Base-by-base conservation (phyloP, 2,329 filamentous ascomycete genomes). In the Huntiella omanensis region DNA sequence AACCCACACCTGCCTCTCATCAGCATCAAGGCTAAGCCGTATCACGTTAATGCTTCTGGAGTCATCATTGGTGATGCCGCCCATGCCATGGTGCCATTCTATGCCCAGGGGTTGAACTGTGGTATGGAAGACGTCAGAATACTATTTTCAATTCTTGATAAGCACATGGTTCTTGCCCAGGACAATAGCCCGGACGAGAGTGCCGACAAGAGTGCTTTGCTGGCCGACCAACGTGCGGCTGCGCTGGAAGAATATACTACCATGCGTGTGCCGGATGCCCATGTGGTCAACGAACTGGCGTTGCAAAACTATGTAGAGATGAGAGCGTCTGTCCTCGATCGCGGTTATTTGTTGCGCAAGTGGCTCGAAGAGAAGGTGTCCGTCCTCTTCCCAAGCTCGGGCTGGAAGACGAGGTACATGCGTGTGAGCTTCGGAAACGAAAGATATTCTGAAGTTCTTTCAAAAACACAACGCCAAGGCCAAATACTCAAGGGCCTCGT, bases 71-170 rank as follows among this genome's bases (percentile, higher is more conserved):
- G 91, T 49, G 91, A 98, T 58, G 86, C 91, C 5, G 87, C 91
- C 0, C 91, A 98, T 59, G 91, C 92, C 48, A 95, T 98, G 79
- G 86, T 98, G 0, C 91, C 91, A 0, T 98, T 98, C 62, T 98
- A 96, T 60, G 91, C 91, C 0, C 91, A 98, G 60, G 91, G 91
- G 34, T 92, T 98, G 78, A 98, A 98, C 57, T 83, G 91, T 0
- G 91, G 91, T 0, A 74, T 98, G 37, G 91, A 98, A 64, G 88
- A 95, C 55, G 86, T 98, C 10, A 77, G 82, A 5, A 77, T 93
- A 4, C 72, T 98, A 1, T 98, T 94, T 61, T 75, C 78, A 1
- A 69, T 81, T 38, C 68, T 96, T 1, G 87, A 95, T 61, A 72
- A 74, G 53, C 68, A 86, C 53, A 64, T 68, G 1, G 60, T 59